Base-by-base conservation (phyloP, 176 grass and related monocot genomes). In the Canna indica region DNA sequence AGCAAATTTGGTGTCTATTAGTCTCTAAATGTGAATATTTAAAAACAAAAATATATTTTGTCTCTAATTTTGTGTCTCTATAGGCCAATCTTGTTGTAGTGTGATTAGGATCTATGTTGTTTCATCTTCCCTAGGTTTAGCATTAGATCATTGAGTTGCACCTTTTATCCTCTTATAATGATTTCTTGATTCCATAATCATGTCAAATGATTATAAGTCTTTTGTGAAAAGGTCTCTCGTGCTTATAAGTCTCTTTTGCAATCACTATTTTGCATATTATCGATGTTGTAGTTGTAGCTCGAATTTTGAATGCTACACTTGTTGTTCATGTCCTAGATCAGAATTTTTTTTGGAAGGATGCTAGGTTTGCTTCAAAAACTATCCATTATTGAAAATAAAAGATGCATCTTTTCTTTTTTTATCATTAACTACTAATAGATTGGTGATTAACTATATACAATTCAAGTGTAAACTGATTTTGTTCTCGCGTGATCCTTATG, bases 321-420 rank as follows among this genome's bases (percentile, higher is more conserved):
- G 83, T 96, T 67, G 80, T 91, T 78, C 91, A 87, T 64, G 85
- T 88, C 77, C 83, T 96, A 52, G 91, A 96, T 73, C 80, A 88
- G 59, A 88, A 82, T 72, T 96, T 88, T 77, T 96, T 96, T 78
- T 96, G 91, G 91, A 96, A 91, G 80, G 88, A 96, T 74, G 79
- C 91, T 71, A 96, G 91, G 91, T 96, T 90, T 80, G 31, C 41
- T 72, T 81, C 25, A 31, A 73, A 63, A 22, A n/a, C 9, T 27
- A 14, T 28, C 20, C 24, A 10, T 44, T 44, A 4, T 0, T 45
- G 11, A 42, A 45, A 69, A 38, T 11, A 39, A 42, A 68, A n/a
- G 64, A 4, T 67, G 14, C 27, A 22, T 68, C 1, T 36, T 68
- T 68, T 12, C 1, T 68, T 41, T 63, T 13, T 26, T 16, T 34